Evolutionary conservation across 257 asterid species (phyloP).

Genomic region (Linderniella brevidens): DNA sequence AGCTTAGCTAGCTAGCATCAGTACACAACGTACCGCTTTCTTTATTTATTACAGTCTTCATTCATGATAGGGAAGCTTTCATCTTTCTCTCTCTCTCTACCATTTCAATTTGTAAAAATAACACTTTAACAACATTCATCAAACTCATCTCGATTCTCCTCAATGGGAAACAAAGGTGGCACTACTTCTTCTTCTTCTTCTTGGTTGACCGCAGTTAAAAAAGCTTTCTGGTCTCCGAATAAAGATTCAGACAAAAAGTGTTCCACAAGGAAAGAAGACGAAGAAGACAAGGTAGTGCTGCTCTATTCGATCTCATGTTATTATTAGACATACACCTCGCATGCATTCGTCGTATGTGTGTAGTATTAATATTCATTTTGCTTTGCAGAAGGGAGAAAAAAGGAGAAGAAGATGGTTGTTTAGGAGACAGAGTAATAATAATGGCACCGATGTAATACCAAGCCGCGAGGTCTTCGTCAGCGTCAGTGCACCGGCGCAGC

Average conservation of each 20-base stretch:
- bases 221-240: slow-evolving; percentile 79
- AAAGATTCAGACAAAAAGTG: slow-evolving; percentile 51
- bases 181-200: slow-evolving; percentile 15
- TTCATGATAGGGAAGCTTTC: too few species aligned
- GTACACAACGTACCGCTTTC: too few species aligned
- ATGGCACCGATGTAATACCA: slow-evolving; percentile 16
- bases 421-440: slow-evolving; percentile 27
- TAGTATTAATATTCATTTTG: neutral
- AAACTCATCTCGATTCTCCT: neutral
- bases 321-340: neutral
- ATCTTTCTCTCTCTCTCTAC: too few species aligned
- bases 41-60: too few species aligned
- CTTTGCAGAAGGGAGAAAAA: slow-evolving; percentile 49
- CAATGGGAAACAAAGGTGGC: slow-evolving; percentile 61
- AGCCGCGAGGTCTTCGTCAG: neutral
- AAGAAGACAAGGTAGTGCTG: slow-evolving; percentile 23
- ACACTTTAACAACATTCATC: too few species aligned
- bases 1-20: too few species aligned
- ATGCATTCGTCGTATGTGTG: neutral
- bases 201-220: slow-evolving; percentile 79
- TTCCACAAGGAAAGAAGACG: slow-evolving; percentile 35
- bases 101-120: too few species aligned
- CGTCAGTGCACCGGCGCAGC: slow-evolving; percentile 11
- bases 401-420: slow-evolving; percentile 75
- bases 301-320: neutral